A percentile compares a stretch with the other conserved stretches of the same genome.
These are phyloP conservation scores for Globisporangium barbulae DNA, from an alignment of 352 stramenopile species.

Conservation along the genomic window DNA sequence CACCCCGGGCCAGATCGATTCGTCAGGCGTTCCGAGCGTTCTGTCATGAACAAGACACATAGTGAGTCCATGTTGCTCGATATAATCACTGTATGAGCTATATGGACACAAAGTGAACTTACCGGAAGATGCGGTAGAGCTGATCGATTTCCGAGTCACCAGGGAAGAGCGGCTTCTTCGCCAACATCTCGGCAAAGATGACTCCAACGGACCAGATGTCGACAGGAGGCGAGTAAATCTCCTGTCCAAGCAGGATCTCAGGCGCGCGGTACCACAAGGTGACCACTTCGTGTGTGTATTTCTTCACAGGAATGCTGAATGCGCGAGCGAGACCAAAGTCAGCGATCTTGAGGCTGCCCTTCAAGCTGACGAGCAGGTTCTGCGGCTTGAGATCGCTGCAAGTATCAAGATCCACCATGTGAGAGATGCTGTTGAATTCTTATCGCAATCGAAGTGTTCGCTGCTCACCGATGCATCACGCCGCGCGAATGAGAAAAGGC, in stretches of 20 bases:
- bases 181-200: conserved; percentile 86
- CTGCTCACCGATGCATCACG: conserved; percentile 80
- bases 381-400: conserved; percentile 96
- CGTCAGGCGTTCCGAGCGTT: conserved; percentile 95
- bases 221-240: conserved; percentile 84
- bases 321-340: conserved; percentile 97
- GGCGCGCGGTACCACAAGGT: conserved; percentile 99
- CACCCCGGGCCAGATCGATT: conserved; percentile 95
- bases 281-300: conserved; percentile 98
- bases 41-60: conserved; percentile 17
- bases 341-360: conserved; percentile 96
- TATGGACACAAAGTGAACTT: conserved; percentile 5
- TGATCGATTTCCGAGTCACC: conserved; percentile 87
- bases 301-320: conserved; percentile 96
- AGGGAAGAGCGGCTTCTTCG: conserved; percentile 78
- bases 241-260: conserved; percentile 96
- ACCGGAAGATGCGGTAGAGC: conserved; percentile 87
- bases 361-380: conserved; percentile 95
- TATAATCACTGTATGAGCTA: background rate
- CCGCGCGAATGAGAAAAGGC: conserved; percentile 85
- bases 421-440: too few relatives aligned
- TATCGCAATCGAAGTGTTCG: too few relatives aligned
- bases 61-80: background rate
- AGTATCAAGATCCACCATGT: background rate
- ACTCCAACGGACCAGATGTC: conserved; percentile 87